Base-by-base conservation (phyloP, 2,329 filamentous ascomycete species). In the Talaromyces sp. region DNA sequence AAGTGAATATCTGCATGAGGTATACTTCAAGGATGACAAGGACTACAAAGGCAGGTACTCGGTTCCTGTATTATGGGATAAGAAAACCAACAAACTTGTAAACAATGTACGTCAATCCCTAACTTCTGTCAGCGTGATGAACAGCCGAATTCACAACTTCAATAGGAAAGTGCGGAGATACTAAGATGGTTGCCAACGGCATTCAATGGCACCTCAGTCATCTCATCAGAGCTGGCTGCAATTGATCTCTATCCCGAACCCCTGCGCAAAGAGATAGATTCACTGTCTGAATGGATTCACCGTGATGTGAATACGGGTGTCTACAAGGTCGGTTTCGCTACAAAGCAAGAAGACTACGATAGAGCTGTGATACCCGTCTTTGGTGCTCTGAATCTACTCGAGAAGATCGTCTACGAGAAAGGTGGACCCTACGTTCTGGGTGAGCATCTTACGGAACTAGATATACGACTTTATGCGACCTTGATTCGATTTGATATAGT, bases 31-130 rank as follows among this genome's bases (percentile, higher is more conserved):
- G 58, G 83, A 80, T 1, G 83, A 87, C 63, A 74, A 78, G 10
- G 75, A 78, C 4, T 87, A 87, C 69, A 81, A 82, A 62, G 84
- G 84, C 0, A 75, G 80, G 19, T 87, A 85, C 67, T 80, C 77
- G 7, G 84, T 87, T 1, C 84, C 84, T 0, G 63, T 84, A 1
- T 74, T 87, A 0, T 87, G 84, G 84, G 84, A 87, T 66, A 83
- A 77, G 65, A 79, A 83, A 67, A 75, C 75, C 2, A 70, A 72
- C 11, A 81, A 77, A 0, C 80, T 82, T 3, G 83, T 87, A 46
- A 84, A 83, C 67, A 87, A 85, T 69, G 69, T 70, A 61, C 8
- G 22, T 31, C 13, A 33, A 4, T 22, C 2, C 28, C 28, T 13
- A 13, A 17, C 7, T 13, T 33, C 5, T 33, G 5, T 22, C 1